Evolutionary conservation across 1,139 yeast genomes (phyloP), one percentile per base, ranked within the genome.

Genomic region (Hemisphaericaspora subhashii): DNA sequence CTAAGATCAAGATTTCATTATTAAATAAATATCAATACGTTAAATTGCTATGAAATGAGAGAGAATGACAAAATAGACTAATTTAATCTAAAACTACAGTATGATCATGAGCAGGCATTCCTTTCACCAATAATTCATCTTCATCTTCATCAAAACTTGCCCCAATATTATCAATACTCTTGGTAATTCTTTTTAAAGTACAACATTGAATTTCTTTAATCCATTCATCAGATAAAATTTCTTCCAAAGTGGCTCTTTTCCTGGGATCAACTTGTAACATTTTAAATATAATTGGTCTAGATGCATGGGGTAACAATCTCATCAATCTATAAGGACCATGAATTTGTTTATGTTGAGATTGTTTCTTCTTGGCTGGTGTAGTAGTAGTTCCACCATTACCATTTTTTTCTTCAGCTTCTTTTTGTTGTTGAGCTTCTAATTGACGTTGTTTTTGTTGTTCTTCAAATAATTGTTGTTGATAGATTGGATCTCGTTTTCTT

Each of bases 311-410:
- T 35, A 94, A 68, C 46, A 92, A 70, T 53, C 97, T 77, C 72
- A 92, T 72, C 47, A 94, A 66, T 51, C 98, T 72, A 72, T 92
- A 88, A 2, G 98, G 97, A 1, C 98, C 98, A 40, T 70, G 77
- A 28, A 73, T 71, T 50, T 71, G 77, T 46, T 71, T 68, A 49
- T 69, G 75, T 28, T 47, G 51, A 7, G 66, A 44, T 37, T 54
- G 50, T 50, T 63, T 63, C 51, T 66, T 62, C 41, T 62, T 57
- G 17, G 38, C 18, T 33, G 31, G 17, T 37, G 37, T 54, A 9
- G 41, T 46, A n/a, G 44, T 36, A 25, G 42, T 46, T 16, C 47
- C 50, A 10, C n/a, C n/a, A n/a, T n/a, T n/a, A n/a, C n/a, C n/a
- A n/a, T n/a, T n/a, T n/a, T 50, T 53, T 31, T 45, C 38, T 37